Base-by-base conservation (phyloP, 768 basidiomycete genomes). In the Leucosporidium yakuticum region DNA sequence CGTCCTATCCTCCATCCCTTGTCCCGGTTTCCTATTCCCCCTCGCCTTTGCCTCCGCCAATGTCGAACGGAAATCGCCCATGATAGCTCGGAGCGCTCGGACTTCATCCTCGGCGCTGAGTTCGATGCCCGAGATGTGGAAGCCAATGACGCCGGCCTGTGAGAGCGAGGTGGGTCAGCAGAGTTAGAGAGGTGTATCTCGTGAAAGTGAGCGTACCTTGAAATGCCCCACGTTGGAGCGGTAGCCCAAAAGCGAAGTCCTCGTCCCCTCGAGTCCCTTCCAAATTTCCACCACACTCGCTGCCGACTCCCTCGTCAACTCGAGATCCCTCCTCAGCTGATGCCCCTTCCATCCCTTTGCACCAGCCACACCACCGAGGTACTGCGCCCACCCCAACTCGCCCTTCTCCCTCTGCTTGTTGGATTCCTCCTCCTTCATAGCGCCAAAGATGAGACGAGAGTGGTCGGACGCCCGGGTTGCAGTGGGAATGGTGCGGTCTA, bases 71-170 rank as follows among this genome's bases (percentile, higher is more conserved):
- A 76, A 74, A 54, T 76, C 70, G n/a, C 36, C 49, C 73, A 75
- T 71, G 25, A 76, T 69, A 19, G 63, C 61, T 8, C 64, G 50
- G 23, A 71, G 55, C 9, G 69, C 65, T 0, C 44, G 47, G 4
- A 74, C 74, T 36, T 77, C 76, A 8, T 76, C 70, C 36, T 70
- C 73, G 17, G 68, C 64, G 5, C 65, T 72, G n/a, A 75, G 50
- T 0, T 67, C 69, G 47, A 70, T 65, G 20, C 68, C 70, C 0
- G 68, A 54, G 36, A 74, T 34, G 62, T 74, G 67, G 54, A 70
- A 77, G 23, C 77, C 77, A 7, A 76, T 67, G 20, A 76, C 68
- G 7, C 74, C 70, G 5, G 76, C 74, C 63, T 73, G 61, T 44
- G 27, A 27, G 39, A 36, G 21, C 11, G 25, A 29, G 47, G 6